Percentiles rank a stretch among this genome's conserved stretches.
These are phyloP conservation scores for Potentilla sterilis DNA, from an alignment of 306 rosid genomes.

Conservation along the genomic window DNA sequence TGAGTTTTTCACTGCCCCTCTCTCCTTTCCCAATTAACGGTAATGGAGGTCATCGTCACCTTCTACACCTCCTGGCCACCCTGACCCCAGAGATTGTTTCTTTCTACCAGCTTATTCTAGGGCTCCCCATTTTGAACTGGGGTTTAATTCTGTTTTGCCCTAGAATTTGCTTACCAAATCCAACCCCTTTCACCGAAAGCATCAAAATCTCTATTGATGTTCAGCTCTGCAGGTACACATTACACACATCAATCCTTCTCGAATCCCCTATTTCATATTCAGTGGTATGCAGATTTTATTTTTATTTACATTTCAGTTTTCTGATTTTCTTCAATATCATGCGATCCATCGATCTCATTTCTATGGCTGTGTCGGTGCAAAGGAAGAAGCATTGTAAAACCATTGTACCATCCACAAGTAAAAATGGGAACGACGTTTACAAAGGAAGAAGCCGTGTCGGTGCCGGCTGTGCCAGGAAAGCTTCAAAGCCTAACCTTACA, in stretches of 20 bases:
- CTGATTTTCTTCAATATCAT: slow-evolving; percentile 22
- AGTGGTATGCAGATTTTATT: not conserved
- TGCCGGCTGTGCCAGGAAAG: slow-evolving; percentile 26
- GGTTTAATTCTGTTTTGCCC: slow-evolving; percentile 43
- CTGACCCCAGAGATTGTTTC: slow-evolving; percentile 7
- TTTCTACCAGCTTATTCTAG: slow-evolving; percentile 37
- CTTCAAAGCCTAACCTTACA: slow-evolving; percentile 40
- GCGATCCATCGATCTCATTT: too few species aligned
- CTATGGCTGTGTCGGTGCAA: too few species aligned
- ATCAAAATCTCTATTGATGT: slow-evolving; percentile 43
- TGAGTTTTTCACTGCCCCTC: slow-evolving; percentile 29
- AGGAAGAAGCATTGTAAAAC: too few species aligned
- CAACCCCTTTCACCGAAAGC: not conserved
- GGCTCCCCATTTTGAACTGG: slow-evolving; percentile 31
- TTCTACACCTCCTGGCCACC: slow-evolving; percentile 31
- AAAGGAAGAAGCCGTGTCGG: slow-evolving; percentile 29
- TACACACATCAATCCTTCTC: not conserved
- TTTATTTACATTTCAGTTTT: not conserved
- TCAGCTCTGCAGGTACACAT: slow-evolving; percentile 18
- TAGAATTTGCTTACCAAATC: slow-evolving; percentile 36
- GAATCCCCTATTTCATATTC: not conserved
- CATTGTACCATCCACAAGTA: slow-evolving; percentile 22
- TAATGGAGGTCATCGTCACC: slow-evolving; percentile 34
- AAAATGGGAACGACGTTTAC: slow-evolving; percentile 69
- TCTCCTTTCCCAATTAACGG: slow-evolving; percentile 24